Evolutionary conservation across 1,139 yeast genomes (phyloP), one percentile per base, ranked within the genome.

Genomic region (Pichia sp.): DNA sequence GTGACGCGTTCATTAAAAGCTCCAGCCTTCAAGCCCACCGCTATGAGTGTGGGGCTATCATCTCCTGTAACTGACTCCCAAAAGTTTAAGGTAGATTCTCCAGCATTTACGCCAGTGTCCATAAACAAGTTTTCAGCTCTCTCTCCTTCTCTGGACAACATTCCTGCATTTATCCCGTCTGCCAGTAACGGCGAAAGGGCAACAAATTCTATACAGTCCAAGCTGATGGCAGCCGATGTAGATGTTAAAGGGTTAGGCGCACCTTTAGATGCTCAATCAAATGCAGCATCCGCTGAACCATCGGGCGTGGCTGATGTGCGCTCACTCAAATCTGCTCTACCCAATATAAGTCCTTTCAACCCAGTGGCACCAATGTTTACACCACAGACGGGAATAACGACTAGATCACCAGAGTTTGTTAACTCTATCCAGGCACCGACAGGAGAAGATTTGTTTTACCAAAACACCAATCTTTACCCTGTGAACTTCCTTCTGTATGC

Each of bases 401-500:
- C 14, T 25, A 25, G 14, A 5, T 7, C 16, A 14, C 27, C 27
- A 25, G 16, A 25, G 14, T 25, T 25, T 14, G 14, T 18, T 14
- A 25, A 25, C 16, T 14, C 14, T 25, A 7, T 25, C 16, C 27
- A 25, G 16, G n/a, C 18, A 14, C 36, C 41, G 16, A 22, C 39
- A 5, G 41, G 38, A 10, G 56, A 52, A 24, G 57, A 50, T 6
- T 46, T 51, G 6, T 57, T 52, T 36, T 56, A 46, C 37, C 56
- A 51, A 38, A 53, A 52, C 19, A 51, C 58, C 1, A 47, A 52
- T 27, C 35, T 60, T 32, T 80, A 67, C 48, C 91, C 95, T 2
- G 63, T 86, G 33, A 91, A 87, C 51, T 84, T 85, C 53, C 96
- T 88, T 58, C 61, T 87, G 33, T 88, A 88, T 58, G 94, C 96